Base-by-base conservation (phyloP, 441 rosid genomes). In the Aleurites moluccanus region DNA sequence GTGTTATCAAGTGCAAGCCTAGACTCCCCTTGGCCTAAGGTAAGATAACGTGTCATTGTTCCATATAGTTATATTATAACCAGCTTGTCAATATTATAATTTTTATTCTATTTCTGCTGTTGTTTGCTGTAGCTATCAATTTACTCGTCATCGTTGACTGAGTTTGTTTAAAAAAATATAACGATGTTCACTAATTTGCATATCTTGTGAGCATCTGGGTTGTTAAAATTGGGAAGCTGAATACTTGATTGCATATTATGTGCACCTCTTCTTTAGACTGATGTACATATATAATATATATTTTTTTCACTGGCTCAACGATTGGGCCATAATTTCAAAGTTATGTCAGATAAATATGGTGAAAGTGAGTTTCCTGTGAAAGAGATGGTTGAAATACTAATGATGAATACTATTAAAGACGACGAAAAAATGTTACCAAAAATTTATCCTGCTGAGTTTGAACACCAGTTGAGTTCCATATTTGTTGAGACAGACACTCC, bases 1-100 rank as follows among this genome's bases (percentile, higher is more conserved):
- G 91, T 94, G 30, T 77, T 94, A 60, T 74, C 96, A 60, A 92
- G 88, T 75, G 90, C 93, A 71, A 86, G 84, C 83, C 88, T 92
- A 61, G 90, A 92, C 83, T 75, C 94, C 35, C 94, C 98, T 56
- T 92, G 92, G 98, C 93, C 90, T 72, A 90, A 92, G 92, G 98
- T 91, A 77, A 70, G 30, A 47, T 67, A 53, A 9, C 40, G 50
- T 23, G 7, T 40, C 33, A 44, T 65, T 1, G 33, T 6, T 49
- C 38, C 47, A 4, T 30, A 38, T 30, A 23, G 1, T 59, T 42
- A 25, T 38, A 10, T 25, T 55, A 25, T 10, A 52, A 21, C 49
- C 16, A 15, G 52, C 64, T 57, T 57, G 50, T 30, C 72, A 25
- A 66, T 44, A 42, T 42, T 42, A 14, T 67, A 60, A 27, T 57